These are phyloP conservation scores for Platanus orientalis DNA, from an alignment of 164 flowering plant genomes.

Conservation along the genomic window DNA sequence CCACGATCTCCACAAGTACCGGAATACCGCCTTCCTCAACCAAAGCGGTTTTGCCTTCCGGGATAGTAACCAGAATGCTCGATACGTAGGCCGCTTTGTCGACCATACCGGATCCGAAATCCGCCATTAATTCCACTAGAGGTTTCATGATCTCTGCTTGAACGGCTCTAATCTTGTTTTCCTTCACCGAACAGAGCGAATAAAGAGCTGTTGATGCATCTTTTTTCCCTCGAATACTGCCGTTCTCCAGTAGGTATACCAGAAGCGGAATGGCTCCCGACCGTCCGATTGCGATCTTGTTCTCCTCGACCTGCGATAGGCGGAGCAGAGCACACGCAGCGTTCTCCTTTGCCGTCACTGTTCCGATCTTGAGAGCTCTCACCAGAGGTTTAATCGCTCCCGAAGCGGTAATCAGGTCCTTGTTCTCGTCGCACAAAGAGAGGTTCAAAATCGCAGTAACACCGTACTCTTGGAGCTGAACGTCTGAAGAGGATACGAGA, in stretches of 20 bases:
- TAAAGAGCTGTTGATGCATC: constrained; percentile 81
- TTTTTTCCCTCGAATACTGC: constrained; percentile 67
- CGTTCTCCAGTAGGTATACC: constrained; percentile 56
- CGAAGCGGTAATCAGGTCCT: constrained; percentile 45
- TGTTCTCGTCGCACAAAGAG: constrained; percentile 75
- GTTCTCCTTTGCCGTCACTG: constrained; percentile 71
- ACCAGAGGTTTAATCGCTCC: constrained; percentile 75
- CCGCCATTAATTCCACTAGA: constrained; percentile 80
- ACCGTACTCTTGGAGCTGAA: constrained; percentile 65
- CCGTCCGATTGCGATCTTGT: constrained; percentile 63
- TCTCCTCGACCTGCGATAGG: constrained; percentile 58
- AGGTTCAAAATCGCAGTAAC: constrained; percentile 79
- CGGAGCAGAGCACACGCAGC: constrained; percentile 84
- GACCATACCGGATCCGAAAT: constrained; percentile 72
- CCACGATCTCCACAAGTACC: constrained; percentile 79
- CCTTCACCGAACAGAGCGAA: constrained; percentile 57
- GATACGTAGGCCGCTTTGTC: constrained; percentile 83
- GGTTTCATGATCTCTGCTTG: constrained; percentile 68
- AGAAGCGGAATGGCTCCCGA: constrained; percentile 80
- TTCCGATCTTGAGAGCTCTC: constrained; percentile 52
- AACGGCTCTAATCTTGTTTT: constrained; percentile 69
- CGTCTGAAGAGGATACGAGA: no score
- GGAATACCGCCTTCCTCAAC: constrained; percentile 92
- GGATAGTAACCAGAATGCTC: constrained; percentile 36
- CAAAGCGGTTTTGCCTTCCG: constrained; percentile 51